Base-by-base conservation (phyloP, 306 rosid species). In the Prunus kanzakura region DNA sequence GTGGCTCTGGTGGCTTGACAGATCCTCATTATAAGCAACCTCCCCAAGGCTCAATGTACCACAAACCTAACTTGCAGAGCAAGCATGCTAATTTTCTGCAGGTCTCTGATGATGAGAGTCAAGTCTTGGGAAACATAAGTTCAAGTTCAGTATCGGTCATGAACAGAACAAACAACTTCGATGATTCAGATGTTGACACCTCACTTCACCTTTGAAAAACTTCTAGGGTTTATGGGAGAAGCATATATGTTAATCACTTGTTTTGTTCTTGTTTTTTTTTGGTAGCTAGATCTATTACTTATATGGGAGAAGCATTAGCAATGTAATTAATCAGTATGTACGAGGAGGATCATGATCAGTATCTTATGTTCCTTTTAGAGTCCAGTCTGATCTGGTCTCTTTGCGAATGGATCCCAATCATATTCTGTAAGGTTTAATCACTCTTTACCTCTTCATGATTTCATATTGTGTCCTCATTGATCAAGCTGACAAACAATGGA, bases 201-300 rank as follows among this genome's bases (percentile, higher is more conserved):
- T 83, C 88, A 75, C 82, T 84, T 82, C 88, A 78, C 78, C 87
- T 82, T 60, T 80, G 70, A 87, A 86, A 70, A 19, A 63, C 67
- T 30, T 63, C 46, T 15, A 8, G 54, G 25, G 41, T 23, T 57
- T 60, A 61, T 73, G 76, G 58, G 43, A 38, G 43, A 38, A 6
- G 43, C 43, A 38, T 38, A 38, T 38, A 38, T 38, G 43, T 71
- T 62, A 68, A 66, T 55, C 69, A 63, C 61, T 73, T 43, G 51
- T 63, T 3, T n/a, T 72, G 81, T 45, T 65, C 61, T 64, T 62
- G 74, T 9, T 20, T 56, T n/a, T 38, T 23, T 56, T 22, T 0
- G 23, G n/a, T 69, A 30, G 54, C 35, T 60, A 56, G 10, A 67
- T 43, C 11, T 64, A 29, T 41, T 56, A 38, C 79, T 73, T 46